A percentile compares a stretch with the other conserved stretches of the same genome.
Conservation (phyloP, 1,139 yeast species). For the Candida sp. region DNA sequence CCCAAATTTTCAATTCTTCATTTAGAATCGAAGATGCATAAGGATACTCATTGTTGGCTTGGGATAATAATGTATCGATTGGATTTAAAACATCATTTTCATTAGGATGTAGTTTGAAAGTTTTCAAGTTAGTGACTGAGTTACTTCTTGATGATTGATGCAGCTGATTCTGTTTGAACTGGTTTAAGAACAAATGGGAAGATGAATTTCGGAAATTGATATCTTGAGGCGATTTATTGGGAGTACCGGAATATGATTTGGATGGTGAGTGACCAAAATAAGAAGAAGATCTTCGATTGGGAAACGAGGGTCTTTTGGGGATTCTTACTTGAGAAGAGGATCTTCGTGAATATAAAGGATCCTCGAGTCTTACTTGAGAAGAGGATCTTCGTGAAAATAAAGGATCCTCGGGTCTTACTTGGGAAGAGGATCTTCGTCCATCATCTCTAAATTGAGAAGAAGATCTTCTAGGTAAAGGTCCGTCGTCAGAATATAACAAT, state of each 20-base stretch:
- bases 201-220: background rate
- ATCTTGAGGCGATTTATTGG: background rate
- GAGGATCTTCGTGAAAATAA: background rate
- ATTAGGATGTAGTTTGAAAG: conserved; percentile 37
- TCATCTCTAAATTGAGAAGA: background rate
- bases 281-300: background rate
- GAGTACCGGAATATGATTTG: background rate
- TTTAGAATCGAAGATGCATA: conserved; percentile 1
- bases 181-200: background rate
- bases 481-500: background rate
- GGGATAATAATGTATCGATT: background rate
- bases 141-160: conserved; percentile 44
- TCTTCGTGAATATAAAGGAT: too few relatives aligned
- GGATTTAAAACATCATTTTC: conserved; percentile 1
- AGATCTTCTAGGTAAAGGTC: background rate
- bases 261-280: background rate
- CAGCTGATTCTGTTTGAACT: background rate
- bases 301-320: background rate
- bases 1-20: conserved; percentile 3
- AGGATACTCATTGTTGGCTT: background rate
- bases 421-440: background rate
- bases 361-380: background rate
- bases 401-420: background rate
- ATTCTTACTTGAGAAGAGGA: background rate
- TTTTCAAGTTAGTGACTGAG: conserved; percentile 71